A percentile compares a stretch with the other conserved stretches of the same genome.
phyloP scores from a whole-genome alignment of 495 filamentous ascomycete genomes.

The Pseudevernia furfuracea region DNA sequence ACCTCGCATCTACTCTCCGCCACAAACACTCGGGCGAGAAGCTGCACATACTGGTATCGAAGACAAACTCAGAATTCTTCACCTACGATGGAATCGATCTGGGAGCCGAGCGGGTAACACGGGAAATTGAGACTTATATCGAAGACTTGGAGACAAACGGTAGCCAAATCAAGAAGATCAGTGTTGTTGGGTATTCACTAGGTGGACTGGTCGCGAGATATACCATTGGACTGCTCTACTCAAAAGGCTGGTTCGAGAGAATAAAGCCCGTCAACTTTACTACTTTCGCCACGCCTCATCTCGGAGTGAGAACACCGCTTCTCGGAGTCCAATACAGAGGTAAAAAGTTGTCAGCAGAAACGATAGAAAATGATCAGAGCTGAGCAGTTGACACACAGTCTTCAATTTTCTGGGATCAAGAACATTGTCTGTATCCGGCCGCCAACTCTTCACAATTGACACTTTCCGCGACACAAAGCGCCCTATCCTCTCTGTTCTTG shows the following conservation, averaged over 20 bases:
- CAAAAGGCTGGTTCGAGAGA: conserved; percentile 67
- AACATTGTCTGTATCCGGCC: conserved; percentile 69
- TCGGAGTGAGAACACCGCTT: conserved; percentile 72
- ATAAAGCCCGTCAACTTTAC: conserved; percentile 86
- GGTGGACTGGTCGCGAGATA: conserved; percentile 81
- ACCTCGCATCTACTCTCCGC: conserved; percentile 59
- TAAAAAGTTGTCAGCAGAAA: too few species aligned
- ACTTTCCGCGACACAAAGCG: conserved; percentile 71
- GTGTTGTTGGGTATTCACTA: conserved; percentile 81
- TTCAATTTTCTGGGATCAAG: conserved; percentile 78
- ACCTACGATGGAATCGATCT: conserved; percentile 94
- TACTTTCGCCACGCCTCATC: conserved; percentile 84
- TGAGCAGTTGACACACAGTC: too few species aligned
- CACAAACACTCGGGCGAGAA: conserved; percentile 53
- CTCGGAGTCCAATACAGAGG: conserved; percentile 55
- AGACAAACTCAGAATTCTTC: conserved; percentile 71
- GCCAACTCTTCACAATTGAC: conserved; percentile 84
- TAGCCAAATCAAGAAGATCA: conserved; percentile 67
- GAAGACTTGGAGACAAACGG: conserved; percentile 57
- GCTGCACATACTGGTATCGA: conserved; percentile 66
- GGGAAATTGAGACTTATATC: conserved; percentile 80
- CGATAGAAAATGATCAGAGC: too few species aligned
- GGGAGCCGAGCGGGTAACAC: conserved; percentile 78
- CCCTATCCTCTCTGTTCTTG: conserved; percentile 71
- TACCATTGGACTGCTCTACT: conserved; percentile 74